These are phyloP conservation scores for Chaetomidium leptoderma DNA, from an alignment of 495 filamentous ascomycete genomes.

Conservation along the genomic window DNA sequence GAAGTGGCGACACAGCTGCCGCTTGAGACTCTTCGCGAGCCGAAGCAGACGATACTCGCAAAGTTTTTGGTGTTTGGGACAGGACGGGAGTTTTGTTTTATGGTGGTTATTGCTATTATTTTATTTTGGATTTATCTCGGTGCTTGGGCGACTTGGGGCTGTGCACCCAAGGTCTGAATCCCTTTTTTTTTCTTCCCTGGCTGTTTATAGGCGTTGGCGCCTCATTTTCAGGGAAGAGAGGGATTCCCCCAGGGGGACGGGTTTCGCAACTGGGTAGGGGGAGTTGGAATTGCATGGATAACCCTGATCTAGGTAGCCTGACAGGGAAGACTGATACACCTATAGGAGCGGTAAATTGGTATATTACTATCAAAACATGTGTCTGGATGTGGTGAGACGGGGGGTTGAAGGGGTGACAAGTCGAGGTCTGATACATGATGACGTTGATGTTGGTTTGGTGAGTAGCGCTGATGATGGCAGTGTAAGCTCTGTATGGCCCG, in stretches of 20 bases:
- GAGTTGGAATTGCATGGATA: background rate
- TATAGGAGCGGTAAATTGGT: background rate
- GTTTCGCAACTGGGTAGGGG: no score
- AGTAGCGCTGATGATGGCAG: no score
- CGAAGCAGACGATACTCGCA: background rate
- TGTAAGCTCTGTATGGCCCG: no score
- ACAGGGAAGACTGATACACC: background rate
- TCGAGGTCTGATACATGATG: background rate
- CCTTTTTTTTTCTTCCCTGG: background rate
- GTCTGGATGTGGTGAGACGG: no score
- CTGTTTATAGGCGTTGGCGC: background rate
- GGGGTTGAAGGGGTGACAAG: no score
- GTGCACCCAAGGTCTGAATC: background rate
- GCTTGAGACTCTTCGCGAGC: background rate
- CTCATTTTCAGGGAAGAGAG: background rate
- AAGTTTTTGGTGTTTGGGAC: background rate
- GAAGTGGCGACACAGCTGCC: background rate
- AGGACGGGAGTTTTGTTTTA: background rate
- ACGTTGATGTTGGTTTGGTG: background rate
- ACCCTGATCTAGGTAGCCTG: background rate
- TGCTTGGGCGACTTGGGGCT: slow-evolving; percentile 4
- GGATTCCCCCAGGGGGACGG: background rate
- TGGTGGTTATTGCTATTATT: background rate
- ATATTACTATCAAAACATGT: background rate
- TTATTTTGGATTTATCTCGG: slow-evolving; percentile 6